Conservation (phyloP, 495 filamentous ascomycete species). For the Hyphodiscus hymeniophilus region DNA sequence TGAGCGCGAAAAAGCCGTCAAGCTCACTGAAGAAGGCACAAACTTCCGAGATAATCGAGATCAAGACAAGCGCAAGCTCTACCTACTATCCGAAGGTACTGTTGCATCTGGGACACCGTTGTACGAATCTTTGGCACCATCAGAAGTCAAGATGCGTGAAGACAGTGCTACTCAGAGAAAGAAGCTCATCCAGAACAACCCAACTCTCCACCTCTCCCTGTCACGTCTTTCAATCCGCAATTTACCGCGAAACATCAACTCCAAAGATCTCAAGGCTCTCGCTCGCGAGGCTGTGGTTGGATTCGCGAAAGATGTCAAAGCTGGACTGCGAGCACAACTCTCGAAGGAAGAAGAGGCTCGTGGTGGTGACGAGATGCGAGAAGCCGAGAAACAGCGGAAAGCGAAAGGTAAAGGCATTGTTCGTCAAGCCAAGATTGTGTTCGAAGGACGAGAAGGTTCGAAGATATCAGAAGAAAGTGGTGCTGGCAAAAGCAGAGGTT, state of each 20-base stretch:
- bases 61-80: constrained; percentile 87
- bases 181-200: constrained; percentile 82
- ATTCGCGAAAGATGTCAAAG: constrained; percentile 85
- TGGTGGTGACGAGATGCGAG: constrained; percentile 68
- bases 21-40: constrained; percentile 60
- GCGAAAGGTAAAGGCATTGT: constrained; percentile 85
- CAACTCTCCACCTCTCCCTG: constrained; percentile 78
- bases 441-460: constrained; percentile 72
- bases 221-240: constrained; percentile 94
- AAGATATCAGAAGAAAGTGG: constrained; percentile 65
- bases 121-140: constrained; percentile 64
- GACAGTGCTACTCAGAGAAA: constrained; percentile 82
- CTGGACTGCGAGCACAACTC: constrained; percentile 57
- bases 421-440: constrained; percentile 90
- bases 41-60: constrained; percentile 58
- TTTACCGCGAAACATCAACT: constrained; percentile 72
- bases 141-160: constrained; percentile 82
- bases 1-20: constrained; percentile 63
- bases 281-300: constrained; percentile 85
- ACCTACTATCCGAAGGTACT: constrained; percentile 79
- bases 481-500: constrained; percentile 78
- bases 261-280: constrained; percentile 85
- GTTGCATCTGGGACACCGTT: constrained; percentile 63
- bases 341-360: constrained; percentile 81
- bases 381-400: constrained; percentile 69